phyloP scores from a whole-genome alignment of 176 grass and related monocot species.

The Avena atlantica region DNA sequence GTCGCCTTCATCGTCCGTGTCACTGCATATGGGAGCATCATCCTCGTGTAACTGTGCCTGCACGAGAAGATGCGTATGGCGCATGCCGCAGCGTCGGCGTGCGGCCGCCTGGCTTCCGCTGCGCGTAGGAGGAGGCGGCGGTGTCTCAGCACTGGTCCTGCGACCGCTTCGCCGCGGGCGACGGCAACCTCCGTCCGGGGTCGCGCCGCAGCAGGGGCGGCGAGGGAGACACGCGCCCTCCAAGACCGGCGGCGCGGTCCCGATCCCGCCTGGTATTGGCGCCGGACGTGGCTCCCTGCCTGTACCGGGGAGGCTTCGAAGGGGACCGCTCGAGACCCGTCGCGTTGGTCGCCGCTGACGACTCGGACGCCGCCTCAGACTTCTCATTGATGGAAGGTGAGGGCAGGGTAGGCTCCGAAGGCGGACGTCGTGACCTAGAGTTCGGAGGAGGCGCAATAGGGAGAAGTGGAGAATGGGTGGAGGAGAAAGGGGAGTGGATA shows the following conservation, averaged over 20 bases:
- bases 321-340: conserved; percentile 49
- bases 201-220: conserved; percentile 51
- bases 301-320: conserved; percentile 50
- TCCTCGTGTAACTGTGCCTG: neutral
- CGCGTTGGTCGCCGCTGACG: conserved; percentile 47
- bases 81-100: conserved; percentile 35
- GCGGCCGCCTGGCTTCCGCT: conserved; percentile 36
- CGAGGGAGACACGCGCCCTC: conserved; percentile 50
- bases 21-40: neutral
- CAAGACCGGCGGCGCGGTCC: neutral
- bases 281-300: conserved; percentile 36
- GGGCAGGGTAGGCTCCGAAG: no score
- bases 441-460: no score
- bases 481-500: no score
- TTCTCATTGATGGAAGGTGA: conserved; percentile 9
- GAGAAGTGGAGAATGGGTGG: no score
- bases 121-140: neutral
- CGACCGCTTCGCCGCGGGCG: conserved; percentile 58
- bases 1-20: neutral
- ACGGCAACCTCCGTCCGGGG: conserved; percentile 60
- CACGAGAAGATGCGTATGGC: conserved; percentile 10
- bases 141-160: conserved; percentile 42
- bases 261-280: conserved; percentile 27
- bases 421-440: no score
- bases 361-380: conserved; percentile 54